phyloP scores from a whole-genome alignment of 176 grass and related monocot genomes.

The Lolium perenne region DNA sequence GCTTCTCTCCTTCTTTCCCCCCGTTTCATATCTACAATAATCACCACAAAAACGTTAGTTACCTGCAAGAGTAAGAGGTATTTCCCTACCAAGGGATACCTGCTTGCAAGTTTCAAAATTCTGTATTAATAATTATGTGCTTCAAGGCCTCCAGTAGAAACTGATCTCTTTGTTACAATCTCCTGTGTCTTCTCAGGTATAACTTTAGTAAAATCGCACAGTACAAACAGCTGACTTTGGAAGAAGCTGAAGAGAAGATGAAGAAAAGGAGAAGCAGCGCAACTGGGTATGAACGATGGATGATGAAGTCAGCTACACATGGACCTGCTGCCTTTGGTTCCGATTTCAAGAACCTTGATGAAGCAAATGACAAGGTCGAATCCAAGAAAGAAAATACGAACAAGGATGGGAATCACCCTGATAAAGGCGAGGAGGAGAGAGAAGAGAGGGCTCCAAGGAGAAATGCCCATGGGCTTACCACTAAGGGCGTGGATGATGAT shows the following conservation, averaged over 20 bases:
- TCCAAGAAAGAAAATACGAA: constrained; percentile 57
- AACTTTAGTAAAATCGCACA: constrained; percentile 87
- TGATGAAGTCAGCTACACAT: constrained; percentile 84
- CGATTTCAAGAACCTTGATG: constrained; percentile 49
- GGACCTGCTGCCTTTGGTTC: constrained; percentile 82
- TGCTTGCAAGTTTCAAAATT: not conserved
- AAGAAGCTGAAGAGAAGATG: constrained; percentile 97
- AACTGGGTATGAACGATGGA: constrained; percentile 83
- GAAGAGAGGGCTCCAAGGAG: constrained; percentile 55
- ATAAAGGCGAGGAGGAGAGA: constrained; percentile 60
- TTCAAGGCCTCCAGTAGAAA: not conserved
- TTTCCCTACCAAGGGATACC: no score
- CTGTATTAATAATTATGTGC: not conserved
- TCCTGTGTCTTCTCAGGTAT: constrained; percentile 53
- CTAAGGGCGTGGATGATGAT: constrained; percentile 46
- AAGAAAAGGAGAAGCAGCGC: constrained; percentile 68
- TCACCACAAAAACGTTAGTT: not conserved
- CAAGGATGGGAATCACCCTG: constrained; percentile 45
- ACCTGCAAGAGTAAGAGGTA: not conserved
- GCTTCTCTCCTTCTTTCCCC: constrained; percentile 10
- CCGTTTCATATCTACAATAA: constrained; percentile 29
- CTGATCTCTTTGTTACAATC: constrained; percentile 5
- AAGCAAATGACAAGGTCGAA: constrained; percentile 30
- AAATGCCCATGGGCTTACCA: constrained; percentile 45
- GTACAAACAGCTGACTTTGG: constrained; percentile 87